Conservation (phyloP, 169 alveolate genomes). For the Plasmodium inui region DNA sequence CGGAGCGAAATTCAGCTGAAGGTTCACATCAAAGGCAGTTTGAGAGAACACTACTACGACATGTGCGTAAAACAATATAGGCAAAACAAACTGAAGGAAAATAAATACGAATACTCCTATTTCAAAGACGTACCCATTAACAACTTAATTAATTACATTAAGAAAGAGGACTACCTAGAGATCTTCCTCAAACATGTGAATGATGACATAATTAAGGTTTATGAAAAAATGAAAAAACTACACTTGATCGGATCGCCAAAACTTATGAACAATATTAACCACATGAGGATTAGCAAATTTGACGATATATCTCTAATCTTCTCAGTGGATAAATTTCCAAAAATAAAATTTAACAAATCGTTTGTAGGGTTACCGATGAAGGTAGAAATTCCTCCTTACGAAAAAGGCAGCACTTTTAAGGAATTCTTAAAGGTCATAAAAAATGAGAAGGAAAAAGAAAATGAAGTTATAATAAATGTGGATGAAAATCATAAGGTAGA, state of each 20-base stretch:
- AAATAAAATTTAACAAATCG: conserved; percentile 34
- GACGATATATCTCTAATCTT: conserved; percentile 34
- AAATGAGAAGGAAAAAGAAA: conserved; percentile 5
- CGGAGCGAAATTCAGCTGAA: conserved; percentile 47
- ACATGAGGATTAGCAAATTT: conserved; percentile 54
- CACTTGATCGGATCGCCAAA: conserved; percentile 70
- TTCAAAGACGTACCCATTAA: conserved; percentile 66
- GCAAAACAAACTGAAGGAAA: conserved; percentile 39
- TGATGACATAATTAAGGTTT: conserved; percentile 60
- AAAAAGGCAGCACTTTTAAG: conserved; percentile 56
- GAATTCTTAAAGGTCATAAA: conserved; percentile 53
- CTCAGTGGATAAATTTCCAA: conserved; percentile 65
- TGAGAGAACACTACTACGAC: conserved; percentile 65
- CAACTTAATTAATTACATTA: conserved; percentile 65
- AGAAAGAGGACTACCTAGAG: conserved; percentile 34
- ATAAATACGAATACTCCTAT: conserved; percentile 65
- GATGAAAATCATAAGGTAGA: conserved; percentile 51
- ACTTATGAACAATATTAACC: conserved; percentile 46
- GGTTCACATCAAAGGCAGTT: conserved; percentile 29
- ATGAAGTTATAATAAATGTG: conserved; percentile 4
- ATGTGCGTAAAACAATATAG: conserved; percentile 57
- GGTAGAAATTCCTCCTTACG: conserved; percentile 65
- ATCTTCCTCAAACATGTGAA: conserved; percentile 49
- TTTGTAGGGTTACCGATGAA: conserved; percentile 20
- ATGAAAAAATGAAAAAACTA: conserved; percentile 26